A percentile compares a stretch with the other conserved stretches of the same genome.
These are phyloP conservation scores for Colletotrichum sp. DNA, from an alignment of 2,329 filamentous ascomycete species.

Conservation along the genomic window DNA sequence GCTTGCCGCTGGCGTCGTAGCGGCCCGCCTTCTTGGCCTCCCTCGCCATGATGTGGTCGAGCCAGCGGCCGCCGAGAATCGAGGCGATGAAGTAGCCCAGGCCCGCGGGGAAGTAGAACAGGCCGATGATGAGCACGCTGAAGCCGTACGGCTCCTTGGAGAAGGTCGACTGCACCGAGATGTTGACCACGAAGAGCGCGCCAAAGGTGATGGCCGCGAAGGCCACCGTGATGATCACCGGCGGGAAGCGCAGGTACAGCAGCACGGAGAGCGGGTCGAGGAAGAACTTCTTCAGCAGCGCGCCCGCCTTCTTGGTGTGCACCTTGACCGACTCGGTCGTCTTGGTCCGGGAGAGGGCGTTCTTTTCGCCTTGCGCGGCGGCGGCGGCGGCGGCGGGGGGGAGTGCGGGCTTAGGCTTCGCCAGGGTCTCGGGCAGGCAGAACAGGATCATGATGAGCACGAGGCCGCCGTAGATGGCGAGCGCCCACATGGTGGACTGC, in stretches of 20 bases:
- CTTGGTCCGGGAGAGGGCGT: conserved; percentile 52
- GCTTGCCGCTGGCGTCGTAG: conserved; percentile 68
- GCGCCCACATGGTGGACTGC: conserved; percentile 80
- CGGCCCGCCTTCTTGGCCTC: conserved; percentile 73
- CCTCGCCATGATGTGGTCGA: conserved; percentile 79
- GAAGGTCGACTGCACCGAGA: conserved; percentile 76
- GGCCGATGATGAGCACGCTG: conserved; percentile 69
- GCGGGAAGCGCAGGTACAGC: conserved; percentile 73
- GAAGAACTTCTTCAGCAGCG: conserved; percentile 62
- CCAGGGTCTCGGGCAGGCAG: conserved; percentile 69
- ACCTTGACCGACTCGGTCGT: conserved; percentile 66
- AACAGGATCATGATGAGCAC: conserved; percentile 62
- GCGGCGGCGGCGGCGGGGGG: not conserved
- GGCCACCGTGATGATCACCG: conserved; percentile 75
- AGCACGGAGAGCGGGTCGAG: conserved; percentile 76
- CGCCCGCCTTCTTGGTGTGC: conserved; percentile 57
- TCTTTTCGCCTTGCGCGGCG: conserved; percentile 8
- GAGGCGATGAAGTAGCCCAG: conserved; percentile 74
- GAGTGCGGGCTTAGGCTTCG: conserved; percentile 29
- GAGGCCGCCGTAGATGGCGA: conserved; percentile 70
- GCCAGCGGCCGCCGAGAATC: conserved; percentile 75
- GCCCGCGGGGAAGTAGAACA: conserved; percentile 78
- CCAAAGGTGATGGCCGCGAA: conserved; percentile 79
- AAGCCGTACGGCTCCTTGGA: conserved; percentile 70
- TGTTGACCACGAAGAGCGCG: conserved; percentile 77